Evolutionary conservation across 306 rosid species (phyloP), one percentile per base, ranked within the genome.

Genomic region (Medicago truncatula): DNA sequence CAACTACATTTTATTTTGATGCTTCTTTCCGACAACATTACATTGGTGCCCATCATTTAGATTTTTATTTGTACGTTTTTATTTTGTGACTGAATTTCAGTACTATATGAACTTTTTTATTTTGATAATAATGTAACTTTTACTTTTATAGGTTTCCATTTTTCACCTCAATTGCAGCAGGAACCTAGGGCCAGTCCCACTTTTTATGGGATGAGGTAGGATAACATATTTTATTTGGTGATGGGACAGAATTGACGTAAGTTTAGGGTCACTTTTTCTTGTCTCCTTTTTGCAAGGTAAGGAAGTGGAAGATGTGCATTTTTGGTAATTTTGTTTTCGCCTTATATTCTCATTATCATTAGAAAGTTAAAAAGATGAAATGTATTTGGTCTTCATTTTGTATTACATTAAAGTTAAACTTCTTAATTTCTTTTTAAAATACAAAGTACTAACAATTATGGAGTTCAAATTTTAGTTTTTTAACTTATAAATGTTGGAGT

Each of bases 21-120:
- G 58, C 9, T 43, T 7, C 81, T 85, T 83, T 90, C 89, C 87
- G 91, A 89, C 94, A 83, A 43, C 64, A 17, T 70, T 49, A 11
- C 28, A 67, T 28, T 65, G 70, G 57, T 77, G 54, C 82, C 87
- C 59, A 76, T 56, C 58, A 60, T 68, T 23, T 65, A 2, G 18
- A 38, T 49, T 49, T 81, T 21, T 74, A 10, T 36, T 18, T 1
- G 13, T 7, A 23, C 6, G 1, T 66, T 74, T 74, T 15, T 68
- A 68, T 64, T 18, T 38, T 4, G 49, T 44, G 58, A 52, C 23
- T 52, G 58, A 18, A 16, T 54, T 8, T 54, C 18, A 17, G 20
- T 7, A 31, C 7, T 20, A 15, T 8, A 9, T 20, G 12, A 15
- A 23, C 16, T 46, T 46, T 23, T 44, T 28, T 25, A 13, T 60